phyloP scores from a whole-genome alignment of 2,329 filamentous ascomycete species.

The Myriosclerotinia duriaeana region DNA sequence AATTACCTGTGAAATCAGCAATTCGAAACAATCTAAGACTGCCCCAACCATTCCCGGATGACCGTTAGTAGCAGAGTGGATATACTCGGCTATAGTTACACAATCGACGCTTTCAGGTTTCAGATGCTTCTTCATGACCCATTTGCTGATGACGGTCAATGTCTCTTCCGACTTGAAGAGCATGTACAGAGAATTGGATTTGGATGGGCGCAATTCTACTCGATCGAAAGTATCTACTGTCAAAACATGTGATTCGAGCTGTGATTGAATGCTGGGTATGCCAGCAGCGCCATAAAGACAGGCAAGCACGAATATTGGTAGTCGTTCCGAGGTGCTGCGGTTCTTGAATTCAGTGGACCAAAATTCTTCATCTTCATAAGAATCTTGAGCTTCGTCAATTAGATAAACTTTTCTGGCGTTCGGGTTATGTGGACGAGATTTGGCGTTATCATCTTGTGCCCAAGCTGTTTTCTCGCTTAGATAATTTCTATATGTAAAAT shows the following conservation, averaged over 20 bases:
- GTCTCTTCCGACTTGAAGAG: conserved; percentile 3
- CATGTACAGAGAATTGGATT: background rate
- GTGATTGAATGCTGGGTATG: background rate
- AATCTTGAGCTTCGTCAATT: conserved; percentile 3
- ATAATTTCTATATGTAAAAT: background rate
- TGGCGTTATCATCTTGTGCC: background rate
- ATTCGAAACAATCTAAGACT: background rate
- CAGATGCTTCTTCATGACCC: background rate
- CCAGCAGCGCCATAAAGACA: background rate
- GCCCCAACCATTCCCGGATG: conserved; percentile 3
- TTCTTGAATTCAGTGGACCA: background rate
- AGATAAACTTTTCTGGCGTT: background rate
- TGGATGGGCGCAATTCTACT: conserved; percentile 2
- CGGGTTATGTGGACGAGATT: background rate
- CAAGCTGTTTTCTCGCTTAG: accelerated
- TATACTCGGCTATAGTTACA: background rate
- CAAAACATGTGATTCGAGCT: background rate
- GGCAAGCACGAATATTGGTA: background rate
- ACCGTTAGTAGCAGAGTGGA: conserved; percentile 6
- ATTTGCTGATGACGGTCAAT: conserved; percentile 1
- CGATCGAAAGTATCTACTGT: background rate
- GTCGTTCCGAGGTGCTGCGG: background rate
- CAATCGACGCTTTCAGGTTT: background rate
- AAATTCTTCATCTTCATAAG: conserved; percentile 4
- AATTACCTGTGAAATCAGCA: background rate